Percentiles rank a stretch among this genome's conserved stretches.
phyloP scores from a whole-genome alignment of 305 asterid genomes.

The Ajuga reptans region DNA sequence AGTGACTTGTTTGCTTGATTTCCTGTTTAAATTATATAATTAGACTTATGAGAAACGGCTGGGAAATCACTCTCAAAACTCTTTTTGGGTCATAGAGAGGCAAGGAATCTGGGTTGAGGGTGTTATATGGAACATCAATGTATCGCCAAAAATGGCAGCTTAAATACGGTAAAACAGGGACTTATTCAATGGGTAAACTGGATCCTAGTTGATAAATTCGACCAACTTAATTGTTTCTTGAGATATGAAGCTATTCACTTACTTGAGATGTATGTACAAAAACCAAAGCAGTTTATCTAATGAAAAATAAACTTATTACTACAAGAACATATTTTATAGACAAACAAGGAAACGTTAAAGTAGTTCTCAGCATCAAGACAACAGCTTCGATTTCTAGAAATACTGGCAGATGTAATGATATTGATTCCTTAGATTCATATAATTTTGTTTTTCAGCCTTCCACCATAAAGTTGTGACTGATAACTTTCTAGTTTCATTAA shows the following conservation, averaged over 20 bases:
- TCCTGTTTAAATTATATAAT: background rate
- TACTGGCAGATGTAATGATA: background rate
- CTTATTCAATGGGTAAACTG: background rate
- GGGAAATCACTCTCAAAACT: background rate
- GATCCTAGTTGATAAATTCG: background rate
- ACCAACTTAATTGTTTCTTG: background rate
- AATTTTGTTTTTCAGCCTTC: constrained; percentile 3
- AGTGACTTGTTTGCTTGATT: background rate
- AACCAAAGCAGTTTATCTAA: background rate
- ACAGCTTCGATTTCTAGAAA: background rate
- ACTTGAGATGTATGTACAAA: background rate
- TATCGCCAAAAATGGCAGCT: too few relatives aligned
- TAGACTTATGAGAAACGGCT: background rate
- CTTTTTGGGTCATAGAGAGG: background rate
- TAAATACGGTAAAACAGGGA: background rate
- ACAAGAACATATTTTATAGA: background rate
- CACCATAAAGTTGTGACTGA: background rate
- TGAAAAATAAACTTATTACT: background rate
- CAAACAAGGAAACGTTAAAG: background rate
- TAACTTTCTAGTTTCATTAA: background rate
- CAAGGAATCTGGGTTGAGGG: background rate
- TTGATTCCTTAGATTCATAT: background rate
- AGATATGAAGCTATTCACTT: background rate
- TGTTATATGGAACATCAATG: too few relatives aligned
- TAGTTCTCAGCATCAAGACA: background rate